Percentiles rank a stretch among this genome's conserved stretches.
phyloP scores from a whole-genome alignment of 106 monocot species.

The Dendrobium chrysotoxum region DNA sequence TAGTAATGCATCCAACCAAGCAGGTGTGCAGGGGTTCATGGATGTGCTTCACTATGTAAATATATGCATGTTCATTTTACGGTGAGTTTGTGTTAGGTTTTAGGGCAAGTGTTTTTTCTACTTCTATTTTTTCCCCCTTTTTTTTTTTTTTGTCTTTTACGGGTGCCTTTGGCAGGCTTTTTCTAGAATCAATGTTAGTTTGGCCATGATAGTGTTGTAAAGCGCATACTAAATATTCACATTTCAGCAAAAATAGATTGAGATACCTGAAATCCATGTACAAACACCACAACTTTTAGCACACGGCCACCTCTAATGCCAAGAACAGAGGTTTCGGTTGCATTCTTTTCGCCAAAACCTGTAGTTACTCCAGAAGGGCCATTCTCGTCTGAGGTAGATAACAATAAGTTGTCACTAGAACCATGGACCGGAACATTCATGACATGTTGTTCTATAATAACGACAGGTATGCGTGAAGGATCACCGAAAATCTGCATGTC shows the following conservation, averaged over 20 bases:
- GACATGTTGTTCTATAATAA: slow-evolving; percentile 83
- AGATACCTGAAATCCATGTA: slow-evolving; percentile 97
- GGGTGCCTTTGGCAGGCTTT: neutral
- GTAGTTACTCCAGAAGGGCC: slow-evolving; percentile 18
- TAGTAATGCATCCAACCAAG: neutral
- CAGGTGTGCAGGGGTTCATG: neutral
- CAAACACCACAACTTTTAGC: slow-evolving; percentile 78
- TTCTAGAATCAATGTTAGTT: neutral
- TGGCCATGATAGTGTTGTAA: neutral
- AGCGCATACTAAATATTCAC: neutral
- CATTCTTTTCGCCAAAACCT: slow-evolving; percentile 18
- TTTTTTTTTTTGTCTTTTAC: neutral
- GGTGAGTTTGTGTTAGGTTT: neutral
- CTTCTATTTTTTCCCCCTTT: neutral
- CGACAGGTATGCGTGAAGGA: slow-evolving; percentile 75
- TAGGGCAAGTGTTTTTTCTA: neutral
- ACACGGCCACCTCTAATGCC: slow-evolving; percentile 41
- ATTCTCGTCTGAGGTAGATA: slow-evolving; percentile 24
- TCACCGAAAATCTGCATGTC: slow-evolving; percentile 95
- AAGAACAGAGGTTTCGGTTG: slow-evolving; percentile 19
- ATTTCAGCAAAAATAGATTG: neutral
- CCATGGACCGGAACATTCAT: slow-evolving; percentile 50
- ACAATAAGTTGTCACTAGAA: slow-evolving; percentile 30
- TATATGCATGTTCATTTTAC: neutral
- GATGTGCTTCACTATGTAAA: neutral